These are phyloP conservation scores for Raffaelea arxii DNA, from an alignment of 2,329 filamentous ascomycete species.

Conservation along the genomic window DNA sequence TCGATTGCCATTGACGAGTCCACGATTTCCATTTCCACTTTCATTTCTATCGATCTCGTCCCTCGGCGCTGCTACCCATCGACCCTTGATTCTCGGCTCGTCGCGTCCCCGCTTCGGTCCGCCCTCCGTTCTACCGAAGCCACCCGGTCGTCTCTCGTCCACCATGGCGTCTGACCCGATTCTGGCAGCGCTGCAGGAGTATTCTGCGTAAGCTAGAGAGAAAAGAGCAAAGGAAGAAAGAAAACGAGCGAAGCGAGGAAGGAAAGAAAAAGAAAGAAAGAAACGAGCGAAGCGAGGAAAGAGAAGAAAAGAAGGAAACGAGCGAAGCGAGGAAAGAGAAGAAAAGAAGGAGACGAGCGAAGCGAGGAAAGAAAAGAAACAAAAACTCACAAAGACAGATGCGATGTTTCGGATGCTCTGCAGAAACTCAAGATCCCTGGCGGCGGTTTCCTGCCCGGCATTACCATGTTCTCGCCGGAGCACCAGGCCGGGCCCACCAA, in stretches of 20 bases:
- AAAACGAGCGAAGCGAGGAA: too few species aligned
- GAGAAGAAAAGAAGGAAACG: neutral
- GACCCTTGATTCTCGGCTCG: too few species aligned
- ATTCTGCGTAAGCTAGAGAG: neutral
- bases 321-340: too few species aligned
- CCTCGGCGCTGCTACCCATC: too few species aligned
- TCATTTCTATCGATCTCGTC: too few species aligned
- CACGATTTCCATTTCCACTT: too few species aligned
- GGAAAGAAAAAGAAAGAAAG: neutral
- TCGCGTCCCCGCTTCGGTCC: neutral
- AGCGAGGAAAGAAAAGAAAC: too few species aligned
- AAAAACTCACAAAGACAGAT: conserved; percentile 19
- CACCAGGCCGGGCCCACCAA: conserved; percentile 40
- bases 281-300: neutral
- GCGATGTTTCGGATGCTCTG: conserved; percentile 42
- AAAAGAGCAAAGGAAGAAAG: too few species aligned
- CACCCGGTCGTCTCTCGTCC: neutral
- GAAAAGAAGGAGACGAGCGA: too few species aligned
- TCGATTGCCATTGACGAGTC: too few species aligned
- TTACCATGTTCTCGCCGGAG: conserved; percentile 44
- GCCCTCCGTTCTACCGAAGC: neutral
- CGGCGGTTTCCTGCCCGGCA: conserved; percentile 43
- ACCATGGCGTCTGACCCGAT: conserved; percentile 6
- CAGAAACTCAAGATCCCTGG: conserved; percentile 36
- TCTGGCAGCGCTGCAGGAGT: neutral